A percentile compares a stretch with the other conserved stretches of the same genome.
These are phyloP conservation scores for Cucumis hystrix DNA, from an alignment of 306 rosid species.

Conservation along the genomic window DNA sequence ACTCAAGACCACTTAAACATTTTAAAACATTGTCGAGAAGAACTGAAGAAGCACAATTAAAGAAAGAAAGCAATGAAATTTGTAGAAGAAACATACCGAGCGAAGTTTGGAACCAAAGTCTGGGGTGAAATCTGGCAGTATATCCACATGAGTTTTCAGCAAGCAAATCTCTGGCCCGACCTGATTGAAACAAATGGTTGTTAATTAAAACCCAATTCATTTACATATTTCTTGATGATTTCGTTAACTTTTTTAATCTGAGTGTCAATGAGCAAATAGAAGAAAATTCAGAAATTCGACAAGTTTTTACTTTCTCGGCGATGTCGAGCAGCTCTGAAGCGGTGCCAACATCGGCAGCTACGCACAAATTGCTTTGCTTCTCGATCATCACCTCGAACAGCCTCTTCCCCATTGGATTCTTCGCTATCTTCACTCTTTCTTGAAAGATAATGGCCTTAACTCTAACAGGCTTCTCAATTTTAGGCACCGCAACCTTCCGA, in stretches of 20 bases:
- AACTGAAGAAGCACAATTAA: background rate
- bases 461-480: slow-evolving; percentile 29
- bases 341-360: slow-evolving; percentile 86
- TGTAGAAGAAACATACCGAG: slow-evolving; percentile 24
- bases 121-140: slow-evolving; percentile 78
- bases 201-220: background rate
- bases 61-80: background rate
- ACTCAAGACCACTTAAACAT: too few relatives aligned
- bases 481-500: slow-evolving; percentile 46
- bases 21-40: too few relatives aligned
- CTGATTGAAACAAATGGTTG: slow-evolving; percentile 16
- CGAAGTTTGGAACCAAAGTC: slow-evolving; percentile 83
- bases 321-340: slow-evolving; percentile 70
- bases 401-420: slow-evolving; percentile 77
- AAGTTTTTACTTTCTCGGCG: slow-evolving; percentile 50
- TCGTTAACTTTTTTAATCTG: background rate
- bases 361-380: slow-evolving; percentile 73
- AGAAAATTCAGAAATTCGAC: slow-evolving; percentile 1
- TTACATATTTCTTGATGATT: background rate
- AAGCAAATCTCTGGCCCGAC: slow-evolving; percentile 93
- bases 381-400: slow-evolving; percentile 61
- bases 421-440: slow-evolving; percentile 59
- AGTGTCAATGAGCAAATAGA: background rate
- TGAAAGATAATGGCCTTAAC: slow-evolving; percentile 34
- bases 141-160: slow-evolving; percentile 90